Percentiles rank a stretch among this genome's conserved stretches.
phyloP scores from a whole-genome alignment of 148 eudicot genomes.

The Talinum fruticosum region DNA sequence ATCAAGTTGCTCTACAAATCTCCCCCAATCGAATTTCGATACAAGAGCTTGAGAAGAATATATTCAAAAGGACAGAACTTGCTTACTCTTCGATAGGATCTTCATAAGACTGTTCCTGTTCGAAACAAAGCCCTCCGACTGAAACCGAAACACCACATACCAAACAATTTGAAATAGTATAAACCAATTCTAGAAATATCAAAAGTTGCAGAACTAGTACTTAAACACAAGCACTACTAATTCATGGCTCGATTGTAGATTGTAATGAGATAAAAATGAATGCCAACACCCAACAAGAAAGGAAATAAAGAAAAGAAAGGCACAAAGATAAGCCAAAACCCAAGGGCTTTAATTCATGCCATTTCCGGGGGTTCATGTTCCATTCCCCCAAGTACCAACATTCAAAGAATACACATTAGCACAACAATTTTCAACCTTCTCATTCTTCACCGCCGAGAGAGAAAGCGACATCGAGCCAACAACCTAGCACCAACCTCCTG shows the following conservation, averaged over 20 bases:
- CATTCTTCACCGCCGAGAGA: too few species aligned
- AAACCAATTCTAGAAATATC: not conserved
- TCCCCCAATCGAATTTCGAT: not conserved
- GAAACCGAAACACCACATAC: constrained; percentile 66
- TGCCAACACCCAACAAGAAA: not conserved
- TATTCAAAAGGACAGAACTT: constrained; percentile 18
- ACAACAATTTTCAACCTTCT: too few species aligned
- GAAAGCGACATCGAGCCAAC: too few species aligned
- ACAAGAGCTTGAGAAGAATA: constrained; percentile 12
- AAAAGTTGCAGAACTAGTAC: not conserved
- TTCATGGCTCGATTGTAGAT: not conserved
- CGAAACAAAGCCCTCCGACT: constrained; percentile 99
- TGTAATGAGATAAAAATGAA: not conserved
- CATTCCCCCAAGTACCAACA: too few species aligned
- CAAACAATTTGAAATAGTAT: constrained; percentile 27
- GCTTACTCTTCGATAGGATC: constrained; percentile 99
- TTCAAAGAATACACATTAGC: too few species aligned
- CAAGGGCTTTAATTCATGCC: too few species aligned
- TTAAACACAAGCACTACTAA: not conserved
- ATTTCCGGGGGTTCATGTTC: too few species aligned
- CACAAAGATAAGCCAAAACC: not conserved
- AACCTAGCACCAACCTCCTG: too few species aligned
- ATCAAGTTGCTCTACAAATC: too few species aligned
- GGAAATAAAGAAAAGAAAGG: not conserved
- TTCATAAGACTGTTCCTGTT: constrained; percentile 98